Evolutionary conservation across 2,329 filamentous ascomycete genomes (phyloP), one percentile per base, ranked within the genome.

Genomic region (Sclerotinia sclerotiorum): DNA sequence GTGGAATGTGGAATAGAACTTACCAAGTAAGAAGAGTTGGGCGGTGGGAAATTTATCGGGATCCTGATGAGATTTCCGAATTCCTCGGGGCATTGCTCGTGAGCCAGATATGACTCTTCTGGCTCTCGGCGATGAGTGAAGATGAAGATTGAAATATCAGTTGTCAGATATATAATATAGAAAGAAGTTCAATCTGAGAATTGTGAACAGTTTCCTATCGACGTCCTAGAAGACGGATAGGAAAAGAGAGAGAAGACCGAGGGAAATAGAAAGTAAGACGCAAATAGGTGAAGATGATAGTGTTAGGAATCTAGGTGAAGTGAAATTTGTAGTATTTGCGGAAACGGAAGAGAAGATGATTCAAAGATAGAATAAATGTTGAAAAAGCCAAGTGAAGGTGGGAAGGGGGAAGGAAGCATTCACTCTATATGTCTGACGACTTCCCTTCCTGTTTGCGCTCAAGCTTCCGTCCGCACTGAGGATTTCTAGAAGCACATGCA

Each of bases 1-100:
- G 24, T 29, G 67, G 61, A 68, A 61, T 65, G 49, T 27, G 67
- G 54, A 17, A 63, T 10, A 13, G 67, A 21, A 81, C 88, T 77
- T 82, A 96, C 93, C 92, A 73, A 97, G 85, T 24, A 97, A 81
- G 74, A 94, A 93, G 35, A 97, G 87, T 79, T 97, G 94, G 32
- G 88, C 81, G 10, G 90, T 87, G 5, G 93, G 94, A 76, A 97
- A 97, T 75, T 87, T 87, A 81, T 93, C 85, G 73, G 87, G 84
- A 79, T 90, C 84, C 81, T 84, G 85, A 78, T 80, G 80, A 56
- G 72, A 71, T 69, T 67, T 73, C 72, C 73, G 74, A 65, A 52
- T 71, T 63, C 73, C 75, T 73, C 73, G 73, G 68, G 57, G 64
- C 74, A 77, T 77, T 70, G 70, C 70, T 70, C 66, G 67, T 58